A percentile compares a stretch with the other conserved stretches of the same genome.
Evolutionary conservation across 1,284 basidiomycete species (phyloP).

Genomic region (Violaceomyces palustris): DNA sequence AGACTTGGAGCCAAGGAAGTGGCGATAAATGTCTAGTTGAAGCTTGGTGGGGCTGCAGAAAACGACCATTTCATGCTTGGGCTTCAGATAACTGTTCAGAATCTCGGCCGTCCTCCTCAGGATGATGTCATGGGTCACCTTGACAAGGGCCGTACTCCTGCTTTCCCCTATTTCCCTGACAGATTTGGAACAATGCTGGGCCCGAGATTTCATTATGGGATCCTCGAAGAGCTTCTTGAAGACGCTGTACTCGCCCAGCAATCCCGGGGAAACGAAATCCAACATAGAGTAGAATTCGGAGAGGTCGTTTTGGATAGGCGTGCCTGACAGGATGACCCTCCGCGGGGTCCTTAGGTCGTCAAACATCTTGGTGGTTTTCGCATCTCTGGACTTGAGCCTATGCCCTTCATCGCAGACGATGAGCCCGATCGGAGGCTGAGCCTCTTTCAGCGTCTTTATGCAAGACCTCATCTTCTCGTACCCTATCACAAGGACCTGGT

Average conservation of each 20-base stretch:
- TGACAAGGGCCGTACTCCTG: conserved; percentile 57
- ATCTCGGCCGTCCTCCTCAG: conserved; percentile 70
- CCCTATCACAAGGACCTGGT: conserved; percentile 83
- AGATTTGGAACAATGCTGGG: conserved; percentile 67
- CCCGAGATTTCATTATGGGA: conserved; percentile 81
- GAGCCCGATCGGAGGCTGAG: conserved; percentile 73
- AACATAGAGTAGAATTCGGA: conserved; percentile 94
- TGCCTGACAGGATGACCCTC: conserved; percentile 81
- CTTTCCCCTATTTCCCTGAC: conserved; percentile 72
- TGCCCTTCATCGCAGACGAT: conserved; percentile 98
- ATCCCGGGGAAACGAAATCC: conserved; percentile 86
- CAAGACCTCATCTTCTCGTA: conserved; percentile 75
- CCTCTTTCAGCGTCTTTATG: conserved; percentile 31
- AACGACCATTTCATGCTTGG: conserved; percentile 65
- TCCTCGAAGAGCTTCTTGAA: conserved; percentile 67
- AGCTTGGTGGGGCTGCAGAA: conserved; percentile 53
- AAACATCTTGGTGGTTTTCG: conserved; percentile 87
- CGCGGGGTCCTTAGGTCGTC: conserved; percentile 69
- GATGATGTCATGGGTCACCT: conserved; percentile 78
- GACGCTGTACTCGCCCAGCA: conserved; percentile 59
- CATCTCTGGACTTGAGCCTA: conserved; percentile 83
- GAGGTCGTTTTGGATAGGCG: conserved; percentile 91
- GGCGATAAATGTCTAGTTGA: conserved; percentile 74
- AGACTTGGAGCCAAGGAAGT: conserved; percentile 56
- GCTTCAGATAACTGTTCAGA: conserved; percentile 77